A percentile compares a stretch with the other conserved stretches of the same genome.
Conservation (phyloP, 208 protist species). For the Angomonas desouzai region DNA sequence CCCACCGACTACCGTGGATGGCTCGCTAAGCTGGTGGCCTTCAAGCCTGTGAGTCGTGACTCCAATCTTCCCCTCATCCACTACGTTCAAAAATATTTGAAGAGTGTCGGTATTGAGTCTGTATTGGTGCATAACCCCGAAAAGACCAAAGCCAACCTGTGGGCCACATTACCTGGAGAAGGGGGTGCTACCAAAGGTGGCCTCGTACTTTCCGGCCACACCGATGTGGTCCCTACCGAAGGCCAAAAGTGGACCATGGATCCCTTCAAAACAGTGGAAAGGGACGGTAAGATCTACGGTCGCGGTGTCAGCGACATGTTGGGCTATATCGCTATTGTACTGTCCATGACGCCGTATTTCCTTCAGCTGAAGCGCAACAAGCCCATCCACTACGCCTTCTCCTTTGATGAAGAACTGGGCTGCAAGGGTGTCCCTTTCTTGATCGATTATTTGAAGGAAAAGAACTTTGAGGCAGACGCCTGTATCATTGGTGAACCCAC, state of each 20-base stretch:
- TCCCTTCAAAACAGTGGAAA: constrained; percentile 30
- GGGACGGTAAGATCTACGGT: constrained; percentile 14
- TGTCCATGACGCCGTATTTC: constrained; percentile 29
- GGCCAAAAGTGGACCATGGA: constrained; percentile 66
- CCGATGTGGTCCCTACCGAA: constrained; percentile 65
- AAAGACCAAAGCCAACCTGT: constrained; percentile 48
- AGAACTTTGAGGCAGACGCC: constrained; percentile 30
- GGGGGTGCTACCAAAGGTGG: constrained; percentile 46
- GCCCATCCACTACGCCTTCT: constrained; percentile 34
- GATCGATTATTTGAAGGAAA: neutral
- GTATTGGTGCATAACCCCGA: constrained; percentile 35
- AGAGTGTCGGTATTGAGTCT: constrained; percentile 30
- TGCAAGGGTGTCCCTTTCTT: constrained; percentile 6
- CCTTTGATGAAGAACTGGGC: constrained; percentile 28
- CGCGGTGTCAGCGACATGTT: constrained; percentile 45
- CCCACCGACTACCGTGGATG: constrained; percentile 18
- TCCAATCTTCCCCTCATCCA: constrained; percentile 51
- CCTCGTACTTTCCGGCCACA: constrained; percentile 56
- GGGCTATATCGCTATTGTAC: constrained; percentile 35
- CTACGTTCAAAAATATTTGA: constrained; percentile 37
- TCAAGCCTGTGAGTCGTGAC: constrained; percentile 55
- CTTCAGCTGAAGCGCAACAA: constrained; percentile 25
- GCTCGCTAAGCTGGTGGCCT: constrained; percentile 48
- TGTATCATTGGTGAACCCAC: constrained; percentile 42
- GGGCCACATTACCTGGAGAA: constrained; percentile 42